Evolutionary conservation across 73 alveolate genomes (phyloP).

Genomic region (Diophrys appendiculata): DNA sequence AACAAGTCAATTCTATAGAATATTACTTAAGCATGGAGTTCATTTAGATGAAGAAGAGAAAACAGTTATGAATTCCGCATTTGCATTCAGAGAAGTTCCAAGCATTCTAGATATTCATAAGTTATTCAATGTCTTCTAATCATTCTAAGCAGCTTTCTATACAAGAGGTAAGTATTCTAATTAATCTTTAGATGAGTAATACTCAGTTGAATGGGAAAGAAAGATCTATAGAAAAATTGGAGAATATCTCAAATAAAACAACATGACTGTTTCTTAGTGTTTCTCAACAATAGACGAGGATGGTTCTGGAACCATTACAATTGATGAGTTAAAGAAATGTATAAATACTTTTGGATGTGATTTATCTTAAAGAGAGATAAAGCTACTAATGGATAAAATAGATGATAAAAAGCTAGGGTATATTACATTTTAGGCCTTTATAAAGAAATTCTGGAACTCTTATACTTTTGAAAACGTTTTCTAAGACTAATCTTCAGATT

Average conservation of each 20-base stretch:
- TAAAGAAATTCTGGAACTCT: conserved; percentile 54
- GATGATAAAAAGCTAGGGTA: conserved; percentile 41
- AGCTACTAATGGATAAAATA: conserved; percentile 23
- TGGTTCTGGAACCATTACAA: conserved; percentile 35
- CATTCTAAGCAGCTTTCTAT: conserved; percentile 28
- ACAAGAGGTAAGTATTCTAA: conserved; percentile 26
- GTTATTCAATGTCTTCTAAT: conserved; percentile 38
- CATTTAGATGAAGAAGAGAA: conserved; percentile 53
- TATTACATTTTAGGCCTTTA: conserved; percentile 26
- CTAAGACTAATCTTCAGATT: background rate
- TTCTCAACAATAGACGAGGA: conserved; percentile 50
- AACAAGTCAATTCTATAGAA: background rate
- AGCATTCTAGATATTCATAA: conserved; percentile 43
- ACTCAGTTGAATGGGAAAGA: conserved; percentile 54
- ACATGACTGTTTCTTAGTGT: conserved; percentile 9
- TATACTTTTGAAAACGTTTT: conserved; percentile 41
- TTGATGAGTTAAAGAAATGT: conserved; percentile 34
- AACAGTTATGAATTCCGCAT: conserved; percentile 43
- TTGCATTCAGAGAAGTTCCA: conserved; percentile 7
- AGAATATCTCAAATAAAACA: conserved; percentile 24
- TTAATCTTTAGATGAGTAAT: conserved; percentile 19
- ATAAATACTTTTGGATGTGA: conserved; percentile 20
- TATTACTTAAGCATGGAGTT: conserved; percentile 32
- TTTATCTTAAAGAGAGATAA: conserved; percentile 32
- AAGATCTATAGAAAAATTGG: conserved; percentile 53